Evolutionary conservation across 2,329 filamentous ascomycete genomes (phyloP).

Genomic region (Beauveria sp.): DNA sequence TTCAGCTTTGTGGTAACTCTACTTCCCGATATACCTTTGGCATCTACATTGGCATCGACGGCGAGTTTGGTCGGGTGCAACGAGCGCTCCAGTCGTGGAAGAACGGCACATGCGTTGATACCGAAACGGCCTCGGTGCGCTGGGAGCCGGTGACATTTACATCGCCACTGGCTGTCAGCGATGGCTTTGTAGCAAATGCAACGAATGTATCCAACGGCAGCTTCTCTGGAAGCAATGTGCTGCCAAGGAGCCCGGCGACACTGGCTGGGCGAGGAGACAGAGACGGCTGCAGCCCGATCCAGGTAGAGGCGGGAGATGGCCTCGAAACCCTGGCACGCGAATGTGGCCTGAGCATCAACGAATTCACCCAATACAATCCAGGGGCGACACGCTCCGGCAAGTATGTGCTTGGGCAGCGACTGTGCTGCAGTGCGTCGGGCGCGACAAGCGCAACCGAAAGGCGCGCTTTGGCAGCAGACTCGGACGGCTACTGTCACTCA

Average conservation of each 20-base stretch:
- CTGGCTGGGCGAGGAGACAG: neutral
- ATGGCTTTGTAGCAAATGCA: neutral
- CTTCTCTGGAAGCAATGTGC: neutral
- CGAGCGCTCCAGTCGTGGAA: conserved; percentile 22
- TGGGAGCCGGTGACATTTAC: conserved; percentile 16
- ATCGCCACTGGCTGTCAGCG: conserved; percentile 19
- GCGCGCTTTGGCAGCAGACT: neutral
- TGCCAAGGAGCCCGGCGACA: neutral
- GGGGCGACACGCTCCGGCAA: conserved; percentile 18
- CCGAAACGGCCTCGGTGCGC: neutral
- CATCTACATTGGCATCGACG: conserved; percentile 24
- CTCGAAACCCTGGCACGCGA: conserved; percentile 26
- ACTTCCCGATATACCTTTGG: conserved; percentile 24
- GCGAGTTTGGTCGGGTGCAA: conserved; percentile 24
- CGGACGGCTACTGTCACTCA: conserved; percentile 28
- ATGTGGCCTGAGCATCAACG: conserved; percentile 27
- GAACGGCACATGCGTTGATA: conserved; percentile 21
- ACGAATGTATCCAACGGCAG: conserved; percentile 9
- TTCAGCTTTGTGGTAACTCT: neutral
- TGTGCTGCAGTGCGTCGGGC: conserved; percentile 30
- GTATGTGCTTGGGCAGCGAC: conserved; percentile 21
- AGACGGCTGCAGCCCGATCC: conserved; percentile 17
- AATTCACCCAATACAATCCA: conserved; percentile 28
- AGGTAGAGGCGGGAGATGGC: conserved; percentile 24
- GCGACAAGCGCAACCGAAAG: conserved; percentile 10